Evolutionary conservation across 2,329 filamentous ascomycete species (phyloP).

Genomic region (Niveomyces coronatus): DNA sequence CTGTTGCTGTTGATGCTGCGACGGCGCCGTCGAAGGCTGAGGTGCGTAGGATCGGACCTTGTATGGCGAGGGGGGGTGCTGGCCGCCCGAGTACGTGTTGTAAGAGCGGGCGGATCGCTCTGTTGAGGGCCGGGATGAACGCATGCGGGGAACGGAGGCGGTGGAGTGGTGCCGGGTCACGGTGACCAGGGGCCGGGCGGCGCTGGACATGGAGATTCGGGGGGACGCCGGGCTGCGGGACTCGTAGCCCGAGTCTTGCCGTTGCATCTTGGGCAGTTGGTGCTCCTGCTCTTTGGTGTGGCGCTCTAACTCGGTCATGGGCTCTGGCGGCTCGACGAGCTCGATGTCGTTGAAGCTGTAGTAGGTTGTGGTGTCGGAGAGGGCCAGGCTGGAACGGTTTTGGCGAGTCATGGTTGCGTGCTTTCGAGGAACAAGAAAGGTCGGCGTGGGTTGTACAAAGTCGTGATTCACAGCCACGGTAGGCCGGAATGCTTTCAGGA

Average conservation of each 20-base stretch:
- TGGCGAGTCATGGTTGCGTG: constrained; percentile 16
- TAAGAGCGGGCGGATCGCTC: constrained; percentile 31
- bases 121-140: constrained; percentile 28
- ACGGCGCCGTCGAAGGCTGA: no score
- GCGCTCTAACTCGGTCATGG: constrained; percentile 14
- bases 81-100: constrained; percentile 16
- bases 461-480: no score
- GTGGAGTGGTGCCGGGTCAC: constrained; percentile 10
- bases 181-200: constrained; percentile 13
- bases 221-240: constrained; percentile 31
- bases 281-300: constrained; percentile 9
- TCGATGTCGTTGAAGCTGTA: constrained; percentile 45
- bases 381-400: constrained; percentile 30
- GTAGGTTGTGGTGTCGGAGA: constrained; percentile 41
- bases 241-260: constrained; percentile 50
- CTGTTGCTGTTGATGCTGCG: no score
- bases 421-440: no score
- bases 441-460: no score
- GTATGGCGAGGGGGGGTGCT: constrained; percentile 17
- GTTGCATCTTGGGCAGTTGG: constrained; percentile 31
- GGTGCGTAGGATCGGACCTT: constrained; percentile 24
- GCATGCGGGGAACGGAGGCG: constrained; percentile 20
- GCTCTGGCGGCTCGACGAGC: constrained; percentile 30
- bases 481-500: no score
- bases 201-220: constrained; percentile 26